These are phyloP conservation scores for Panicum virgatum DNA, from an alignment of 202 grass and related monocot genomes.

Conservation along the genomic window DNA sequence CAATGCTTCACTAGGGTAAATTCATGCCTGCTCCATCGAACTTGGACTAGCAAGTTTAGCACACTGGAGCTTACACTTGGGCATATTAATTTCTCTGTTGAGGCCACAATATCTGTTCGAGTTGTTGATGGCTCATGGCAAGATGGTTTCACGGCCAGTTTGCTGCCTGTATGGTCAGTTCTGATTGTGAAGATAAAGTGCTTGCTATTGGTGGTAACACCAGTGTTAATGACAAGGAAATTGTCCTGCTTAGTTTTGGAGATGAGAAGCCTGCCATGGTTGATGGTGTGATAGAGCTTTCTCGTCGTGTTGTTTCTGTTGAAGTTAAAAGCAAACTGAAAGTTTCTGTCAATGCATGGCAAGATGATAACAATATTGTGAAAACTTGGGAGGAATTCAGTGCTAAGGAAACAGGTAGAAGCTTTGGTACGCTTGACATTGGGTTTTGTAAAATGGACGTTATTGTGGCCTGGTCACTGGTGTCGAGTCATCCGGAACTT, in stretches of 20 bases:
- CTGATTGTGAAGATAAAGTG: neutral
- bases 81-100: neutral
- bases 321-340: neutral
- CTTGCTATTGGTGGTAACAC: neutral
- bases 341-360: neutral
- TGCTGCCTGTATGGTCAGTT: neutral
- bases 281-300: neutral
- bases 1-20: too few species aligned
- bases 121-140: neutral
- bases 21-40: neutral
- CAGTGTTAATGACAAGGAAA: neutral
- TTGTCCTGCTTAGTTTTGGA: neutral
- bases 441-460: neutral
- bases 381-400: neutral
- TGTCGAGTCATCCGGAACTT: neutral
- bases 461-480: neutral
- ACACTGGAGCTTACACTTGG: neutral
- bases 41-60: constrained; percentile 5
- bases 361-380: neutral
- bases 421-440: neutral
- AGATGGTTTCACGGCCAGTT: neutral
- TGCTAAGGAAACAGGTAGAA: neutral
- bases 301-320: neutral
- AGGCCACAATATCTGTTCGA: constrained; percentile 19
- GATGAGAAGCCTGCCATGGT: neutral